A percentile compares a stretch with the other conserved stretches of the same genome.
Conservation (phyloP, 257 asterid genomes). For the Solanum chaucha region DNA sequence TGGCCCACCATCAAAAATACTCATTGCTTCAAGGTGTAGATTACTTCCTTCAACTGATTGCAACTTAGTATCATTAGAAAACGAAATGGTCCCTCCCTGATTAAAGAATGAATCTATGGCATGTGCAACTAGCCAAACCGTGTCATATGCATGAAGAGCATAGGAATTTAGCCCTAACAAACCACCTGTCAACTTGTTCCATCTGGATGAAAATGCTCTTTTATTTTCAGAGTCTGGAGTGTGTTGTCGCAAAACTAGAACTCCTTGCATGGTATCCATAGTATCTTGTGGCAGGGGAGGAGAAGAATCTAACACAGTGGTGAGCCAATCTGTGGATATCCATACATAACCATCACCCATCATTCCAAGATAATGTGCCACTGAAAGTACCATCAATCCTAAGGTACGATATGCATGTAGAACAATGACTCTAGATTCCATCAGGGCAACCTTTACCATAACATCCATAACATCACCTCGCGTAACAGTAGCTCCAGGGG, state of each 20-base stretch:
- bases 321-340: conserved; percentile 49
- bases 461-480: conserved; percentile 28
- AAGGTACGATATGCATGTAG: conserved; percentile 26
- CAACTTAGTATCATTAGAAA: conserved; percentile 52
- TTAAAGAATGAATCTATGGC: conserved; percentile 60
- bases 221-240: conserved; percentile 34
- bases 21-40: conserved; percentile 63
- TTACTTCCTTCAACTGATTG: conserved; percentile 26
- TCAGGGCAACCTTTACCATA: conserved; percentile 26
- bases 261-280: conserved; percentile 35
- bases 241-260: conserved; percentile 33
- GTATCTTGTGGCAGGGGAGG: conserved; percentile 13
- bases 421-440: conserved; percentile 38
- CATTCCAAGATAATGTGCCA: conserved; percentile 41
- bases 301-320: conserved; percentile 33
- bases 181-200: conserved; percentile 46
- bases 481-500: conserved; percentile 11
- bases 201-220: conserved; percentile 39
- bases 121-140: conserved; percentile 76
- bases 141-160: conserved; percentile 73
- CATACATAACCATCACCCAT: conserved; percentile 41
- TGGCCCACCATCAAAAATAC: conserved; percentile 50
- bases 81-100: conserved; percentile 66
- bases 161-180: conserved; percentile 57
- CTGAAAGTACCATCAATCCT: conserved; percentile 32